phyloP scores from a whole-genome alignment of 2,329 filamentous ascomycete species.

The Sporothrix dimorphospora region DNA sequence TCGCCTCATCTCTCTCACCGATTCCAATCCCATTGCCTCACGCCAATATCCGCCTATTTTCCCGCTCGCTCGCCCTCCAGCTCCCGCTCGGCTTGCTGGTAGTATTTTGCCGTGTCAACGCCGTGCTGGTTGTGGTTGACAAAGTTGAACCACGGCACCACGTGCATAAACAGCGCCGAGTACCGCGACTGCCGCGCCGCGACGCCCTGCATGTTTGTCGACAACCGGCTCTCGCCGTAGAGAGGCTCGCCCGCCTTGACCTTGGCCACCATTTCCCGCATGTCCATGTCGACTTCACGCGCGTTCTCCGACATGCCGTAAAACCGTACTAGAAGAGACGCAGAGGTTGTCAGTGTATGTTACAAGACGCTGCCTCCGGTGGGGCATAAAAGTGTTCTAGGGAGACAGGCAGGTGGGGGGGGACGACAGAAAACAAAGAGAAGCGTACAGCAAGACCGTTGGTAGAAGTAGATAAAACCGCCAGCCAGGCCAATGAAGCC shows the following conservation, averaged over 20 bases:
- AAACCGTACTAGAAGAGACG: constrained; percentile 73
- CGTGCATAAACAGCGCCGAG: constrained; percentile 78
- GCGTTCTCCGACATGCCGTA: constrained; percentile 93
- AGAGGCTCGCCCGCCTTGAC: constrained; percentile 90
- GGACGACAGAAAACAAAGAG: not conserved
- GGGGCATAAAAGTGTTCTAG: not conserved
- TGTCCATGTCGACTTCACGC: constrained; percentile 92
- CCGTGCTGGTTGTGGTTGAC: constrained; percentile 96
- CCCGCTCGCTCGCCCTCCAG: constrained; percentile 70
- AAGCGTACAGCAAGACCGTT: constrained; percentile 79
- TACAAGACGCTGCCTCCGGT: not conserved
- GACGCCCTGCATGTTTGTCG: constrained; percentile 90
- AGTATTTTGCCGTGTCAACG: constrained; percentile 98
- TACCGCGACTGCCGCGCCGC: constrained; percentile 92
- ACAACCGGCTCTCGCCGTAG: constrained; percentile 79
- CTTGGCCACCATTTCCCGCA: constrained; percentile 96
- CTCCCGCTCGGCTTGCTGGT: constrained; percentile 90
- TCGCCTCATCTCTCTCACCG: not conserved
- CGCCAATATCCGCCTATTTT: constrained; percentile 1
- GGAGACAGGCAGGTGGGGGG: not conserved
- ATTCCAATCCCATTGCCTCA: not conserved
- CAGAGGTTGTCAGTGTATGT: not conserved
- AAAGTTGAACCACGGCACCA: constrained; percentile 97
- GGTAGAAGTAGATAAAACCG: constrained; percentile 84
- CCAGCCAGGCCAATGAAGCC: constrained; percentile 73